Evolutionary conservation across 1,139 yeast species (phyloP), one percentile per base, ranked within the genome.

Genomic region (Wickerhamiella infanticola): DNA sequence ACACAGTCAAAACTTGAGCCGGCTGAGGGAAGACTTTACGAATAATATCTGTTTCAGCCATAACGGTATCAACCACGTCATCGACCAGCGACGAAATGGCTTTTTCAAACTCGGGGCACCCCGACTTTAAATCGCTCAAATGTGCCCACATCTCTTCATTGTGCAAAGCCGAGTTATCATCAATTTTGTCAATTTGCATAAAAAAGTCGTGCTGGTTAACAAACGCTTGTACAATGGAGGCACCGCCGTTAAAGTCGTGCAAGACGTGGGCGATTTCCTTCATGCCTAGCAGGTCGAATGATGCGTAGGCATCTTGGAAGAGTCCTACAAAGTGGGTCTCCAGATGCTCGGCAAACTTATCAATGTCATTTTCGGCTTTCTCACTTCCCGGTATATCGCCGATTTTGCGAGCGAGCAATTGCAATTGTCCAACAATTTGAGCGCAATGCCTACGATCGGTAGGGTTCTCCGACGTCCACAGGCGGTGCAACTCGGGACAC

Each of bases 231-330:
- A 85, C 81, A 9, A 86, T 93, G 49, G 80, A 79, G 3, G 77
- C 71, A 7, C 96, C 96, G 11, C 88, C 93, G 57, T 90, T 88
- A 64, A 79, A 88, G 49, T 79, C 84, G 46, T 79, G 73, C 45
- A 88, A 67, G n/a, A 86, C 75, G 44, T 75, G 75, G 1, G 96
- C 86, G 37, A 84, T 76, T 48, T 80, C 86, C 54, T 74, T 78
- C 82, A 90, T 79, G 45, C 75, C 75, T n/a, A 71, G 70, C 55
- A 79, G 73, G 52, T 80, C 81, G 37, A 78, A 80, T 6, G 74
- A 61, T 29, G 65, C 55, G 54, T 68, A 68, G 3, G 70, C 70
- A 33, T 59, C 61, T 48, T 67, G 68, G 47, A 68, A 68, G 38
- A 59, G 59, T 13, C 58, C 53, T 41, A 68, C 55, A 39, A 68